Evolutionary conservation across 768 basidiomycete species (phyloP).

Genomic region (Kwoniella sp.): DNA sequence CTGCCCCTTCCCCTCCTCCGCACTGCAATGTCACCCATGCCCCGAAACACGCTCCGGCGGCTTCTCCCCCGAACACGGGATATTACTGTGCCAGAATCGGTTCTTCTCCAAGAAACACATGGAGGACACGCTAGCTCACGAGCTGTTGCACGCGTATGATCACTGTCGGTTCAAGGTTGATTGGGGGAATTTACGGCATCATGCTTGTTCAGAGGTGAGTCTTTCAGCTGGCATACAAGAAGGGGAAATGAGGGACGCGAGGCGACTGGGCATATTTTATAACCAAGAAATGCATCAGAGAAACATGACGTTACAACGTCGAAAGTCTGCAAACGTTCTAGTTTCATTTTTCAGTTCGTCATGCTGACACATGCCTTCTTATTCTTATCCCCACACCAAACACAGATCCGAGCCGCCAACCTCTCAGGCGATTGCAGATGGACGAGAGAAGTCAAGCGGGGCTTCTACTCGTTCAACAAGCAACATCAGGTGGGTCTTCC

Average conservation of each 20-base stretch:
- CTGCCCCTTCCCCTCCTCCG: conserved; percentile 69
- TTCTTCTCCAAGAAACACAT: conserved; percentile 80
- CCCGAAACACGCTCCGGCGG: conserved; percentile 74
- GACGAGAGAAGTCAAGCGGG: conserved; percentile 76
- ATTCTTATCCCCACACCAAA: conserved; percentile 8
- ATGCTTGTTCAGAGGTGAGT: conserved; percentile 93
- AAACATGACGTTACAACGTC: too few species aligned
- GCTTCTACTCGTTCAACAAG: conserved; percentile 79
- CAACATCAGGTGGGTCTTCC: conserved; percentile 77
- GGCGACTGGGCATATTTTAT: too few species aligned
- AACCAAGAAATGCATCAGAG: too few species aligned
- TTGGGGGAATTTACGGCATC: conserved; percentile 86
- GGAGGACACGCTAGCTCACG: conserved; percentile 91
- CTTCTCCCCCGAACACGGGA: conserved; percentile 73
- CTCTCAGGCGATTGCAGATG: conserved; percentile 90
- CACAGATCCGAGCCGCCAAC: conserved; percentile 96
- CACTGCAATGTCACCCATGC: conserved; percentile 84
- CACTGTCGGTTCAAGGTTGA: conserved; percentile 92
- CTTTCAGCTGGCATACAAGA: too few species aligned
- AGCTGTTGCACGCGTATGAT: conserved; percentile 93
- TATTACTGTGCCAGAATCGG: conserved; percentile 82
- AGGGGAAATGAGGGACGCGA: neutral
- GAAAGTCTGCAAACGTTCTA: conserved; percentile 6
- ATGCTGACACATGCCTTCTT: neutral
- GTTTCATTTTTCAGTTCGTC: neutral